Base-by-base conservation (phyloP, 768 basidiomycete genomes). In the Chalciporus chontae region DNA sequence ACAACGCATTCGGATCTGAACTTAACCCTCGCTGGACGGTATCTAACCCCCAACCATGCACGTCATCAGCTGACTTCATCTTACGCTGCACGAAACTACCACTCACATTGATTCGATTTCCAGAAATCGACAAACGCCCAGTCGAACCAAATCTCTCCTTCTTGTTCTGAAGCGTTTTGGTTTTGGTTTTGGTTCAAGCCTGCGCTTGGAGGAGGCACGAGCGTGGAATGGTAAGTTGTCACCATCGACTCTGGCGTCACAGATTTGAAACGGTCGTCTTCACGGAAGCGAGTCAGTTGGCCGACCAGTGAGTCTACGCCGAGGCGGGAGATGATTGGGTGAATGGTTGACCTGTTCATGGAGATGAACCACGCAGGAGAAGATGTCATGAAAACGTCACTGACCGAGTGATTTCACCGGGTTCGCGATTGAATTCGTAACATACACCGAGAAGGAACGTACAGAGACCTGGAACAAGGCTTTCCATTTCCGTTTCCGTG, bases 71-170 rank as follows among this genome's bases (percentile, higher is more conserved):
- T 26, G 24, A 38, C 36, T n/a, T 41, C 19, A 39, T 15, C 26
- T n/a, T 29, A 23, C 10, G 26, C 8, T 32, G 10, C 24, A 43
- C 23, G 24, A 5, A 6, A 38, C 6, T 44, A 54, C 9, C 19
- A 31, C 89, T 64, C 59, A 95, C 95, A 91, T 63, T 94, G 96
- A 63, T 95, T 94, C 40, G 91, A 94, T 72, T 98, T 98, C 88
- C 92, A 94, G 67, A 97, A 99, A 68, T 99, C 96, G 6, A 96
- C 83, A 69, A 98, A 98, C 0, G 86, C 80, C 92, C 94, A 98
- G 67, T 98, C 94, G 63, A 98, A 90, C 96, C 96, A 98, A 34
- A 96, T 77, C 69, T 94, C 92, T 23, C 83, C 89, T 60, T 90
- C 87, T 53, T 82, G 82, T 45, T 73, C 71, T 17, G 53, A 52